phyloP scores from a whole-genome alignment of 2,329 filamentous ascomycete species.

The Thelonectria olida region DNA sequence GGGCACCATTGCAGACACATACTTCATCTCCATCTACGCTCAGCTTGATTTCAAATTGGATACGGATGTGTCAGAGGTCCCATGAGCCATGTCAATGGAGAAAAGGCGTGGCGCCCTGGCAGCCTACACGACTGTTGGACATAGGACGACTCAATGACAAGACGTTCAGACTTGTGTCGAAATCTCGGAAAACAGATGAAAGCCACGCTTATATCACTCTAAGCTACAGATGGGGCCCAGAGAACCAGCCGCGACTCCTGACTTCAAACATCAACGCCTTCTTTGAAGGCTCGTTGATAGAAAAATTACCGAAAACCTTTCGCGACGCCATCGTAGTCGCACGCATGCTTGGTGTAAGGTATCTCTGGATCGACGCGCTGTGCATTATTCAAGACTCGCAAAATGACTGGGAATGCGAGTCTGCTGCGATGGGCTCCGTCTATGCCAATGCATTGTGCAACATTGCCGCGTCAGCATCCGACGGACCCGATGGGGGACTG shows the following conservation, averaged over 20 bases:
- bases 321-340: neutral
- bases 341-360: neutral
- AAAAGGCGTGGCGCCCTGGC: no score
- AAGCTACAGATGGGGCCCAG: neutral
- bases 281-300: neutral
- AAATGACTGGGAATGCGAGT: neutral
- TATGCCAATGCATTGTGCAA: constrained; percentile 3
- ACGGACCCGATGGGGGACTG: neutral
- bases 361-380: neutral
- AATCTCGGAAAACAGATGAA: no score
- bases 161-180: neutral
- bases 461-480: constrained; percentile 4
- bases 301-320: neutral
- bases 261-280: neutral
- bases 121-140: no score
- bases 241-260: neutral
- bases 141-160: neutral
- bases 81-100: no score
- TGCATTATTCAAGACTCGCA: neutral
- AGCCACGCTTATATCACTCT: neutral
- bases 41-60: no score
- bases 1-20: no score
- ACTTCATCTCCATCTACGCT: no score
- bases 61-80: no score
- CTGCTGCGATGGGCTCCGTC: neutral